Evolutionary conservation across 2,329 filamentous ascomycete genomes (phyloP), one percentile per base, ranked within the genome.

Genomic region (Kalaharituber pfeilii): DNA sequence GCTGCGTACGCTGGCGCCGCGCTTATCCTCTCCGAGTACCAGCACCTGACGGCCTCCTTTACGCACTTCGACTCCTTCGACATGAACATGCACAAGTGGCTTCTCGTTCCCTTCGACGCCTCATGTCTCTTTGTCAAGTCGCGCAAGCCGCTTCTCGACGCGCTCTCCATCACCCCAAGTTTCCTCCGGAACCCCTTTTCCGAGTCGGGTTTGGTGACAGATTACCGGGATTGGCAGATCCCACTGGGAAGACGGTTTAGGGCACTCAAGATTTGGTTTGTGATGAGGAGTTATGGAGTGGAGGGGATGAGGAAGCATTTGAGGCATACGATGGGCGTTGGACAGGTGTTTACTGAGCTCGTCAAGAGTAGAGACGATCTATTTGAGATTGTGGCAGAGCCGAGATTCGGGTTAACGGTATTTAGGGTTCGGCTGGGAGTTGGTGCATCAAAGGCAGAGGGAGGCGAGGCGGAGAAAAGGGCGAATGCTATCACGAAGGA

Each of bases 171-270:
- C 66, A 82, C 82, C 15, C 85, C 85, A 0, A 76, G 82, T 3
- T 95, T 94, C 71, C 78, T 95, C 26, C 76, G 80, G 59, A 95
- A 95, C 69, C 72, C 78, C 3, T 86, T 81, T 70, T 84, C 82
- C 2, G 86, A 91, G 62, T 78, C 76, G 33, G 87, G 86, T 0
- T 75, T 89, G 1, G 89, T 95, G 1, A 94, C 86, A 24, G 89
- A 96, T 69, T 95, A 94, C 72, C 79, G 89, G 49, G 88, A 96
- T 73, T 96, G 89, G 89, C 87, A 94, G 70, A 93, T 96, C 64
- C 87, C 89, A 0, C 79, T 96, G 0, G 89, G 89, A 7, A 75
- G 89, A 2, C 76, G 89, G 15, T 96, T 96, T 75, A 77, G 89
- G 57, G 80, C 82, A 2, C 70, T 96, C 55, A 96, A 96, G 72